A percentile compares a stretch with the other conserved stretches of the same genome.
phyloP scores from a whole-genome alignment of 192 early-diverging fungal species.

The Lobosporangium transversale region DNA sequence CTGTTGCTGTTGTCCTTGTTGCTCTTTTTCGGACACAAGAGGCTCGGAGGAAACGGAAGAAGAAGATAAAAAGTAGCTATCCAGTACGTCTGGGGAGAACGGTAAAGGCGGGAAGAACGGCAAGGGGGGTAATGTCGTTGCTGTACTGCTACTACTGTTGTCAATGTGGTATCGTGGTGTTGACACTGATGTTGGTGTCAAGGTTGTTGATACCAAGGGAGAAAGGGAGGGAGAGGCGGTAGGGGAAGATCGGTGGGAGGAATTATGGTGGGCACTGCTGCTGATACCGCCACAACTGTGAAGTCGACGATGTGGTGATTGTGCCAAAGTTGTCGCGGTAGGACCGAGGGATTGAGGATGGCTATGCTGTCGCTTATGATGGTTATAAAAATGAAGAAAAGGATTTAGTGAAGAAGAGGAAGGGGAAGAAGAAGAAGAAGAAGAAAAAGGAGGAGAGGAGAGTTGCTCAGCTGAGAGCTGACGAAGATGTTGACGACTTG shows the following conservation, averaged over 20 bases:
- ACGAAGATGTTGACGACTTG: not conserved
- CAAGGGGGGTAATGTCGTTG: constrained; percentile 21
- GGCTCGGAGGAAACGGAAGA: not conserved
- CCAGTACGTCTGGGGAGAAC: not conserved
- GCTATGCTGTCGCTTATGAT: constrained; percentile 15
- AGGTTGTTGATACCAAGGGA: not conserved
- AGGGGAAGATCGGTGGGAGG: not conserved
- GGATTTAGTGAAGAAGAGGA: not conserved
- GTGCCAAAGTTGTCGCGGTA: constrained; percentile 11
- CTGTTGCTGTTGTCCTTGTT: constrained; percentile 1
- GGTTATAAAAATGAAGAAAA: not conserved
- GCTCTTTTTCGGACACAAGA: constrained; percentile 1
- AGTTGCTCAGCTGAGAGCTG: not conserved
- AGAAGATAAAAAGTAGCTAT: not conserved
- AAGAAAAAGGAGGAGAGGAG: not conserved
- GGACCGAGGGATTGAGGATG: constrained; percentile 17
- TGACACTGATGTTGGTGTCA: not conserved
- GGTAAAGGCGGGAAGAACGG: constrained; percentile 18
- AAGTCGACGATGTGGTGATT: constrained; percentile 12
- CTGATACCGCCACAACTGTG: not conserved
- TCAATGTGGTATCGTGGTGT: constrained; percentile 18
- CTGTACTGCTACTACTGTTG: constrained; percentile 9
- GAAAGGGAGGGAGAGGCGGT: not conserved
- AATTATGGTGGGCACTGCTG: no score
- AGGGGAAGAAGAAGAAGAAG: not conserved